These are phyloP conservation scores for Priceomyces carsonii DNA, from an alignment of 805 yeast genomes.

Conservation along the genomic window DNA sequence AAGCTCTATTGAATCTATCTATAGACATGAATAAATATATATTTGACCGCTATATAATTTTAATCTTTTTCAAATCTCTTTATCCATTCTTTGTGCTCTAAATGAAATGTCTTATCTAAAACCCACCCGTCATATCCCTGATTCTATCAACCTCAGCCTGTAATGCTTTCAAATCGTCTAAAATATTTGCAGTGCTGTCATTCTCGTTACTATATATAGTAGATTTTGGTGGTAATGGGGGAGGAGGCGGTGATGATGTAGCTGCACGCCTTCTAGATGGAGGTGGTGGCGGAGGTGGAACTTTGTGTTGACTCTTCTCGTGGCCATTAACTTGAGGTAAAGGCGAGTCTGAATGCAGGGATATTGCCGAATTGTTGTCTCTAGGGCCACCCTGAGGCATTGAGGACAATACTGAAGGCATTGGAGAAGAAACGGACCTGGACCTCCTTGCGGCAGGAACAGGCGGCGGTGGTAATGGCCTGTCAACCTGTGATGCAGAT, in stretches of 20 bases:
- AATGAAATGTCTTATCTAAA: constrained; percentile 16
- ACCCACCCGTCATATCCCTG: constrained; percentile 47
- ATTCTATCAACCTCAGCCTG: constrained; percentile 71
- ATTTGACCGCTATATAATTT: neutral
- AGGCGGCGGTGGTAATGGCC: constrained; percentile 31
- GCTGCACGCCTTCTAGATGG: constrained; percentile 34
- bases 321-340: constrained; percentile 19
- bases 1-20: no score
- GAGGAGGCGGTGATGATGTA: constrained; percentile 15
- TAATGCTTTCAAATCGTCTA: constrained; percentile 64
- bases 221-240: constrained; percentile 32
- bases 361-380: neutral
- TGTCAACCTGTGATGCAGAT: constrained; percentile 6
- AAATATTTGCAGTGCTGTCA: constrained; percentile 49
- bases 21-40: neutral
- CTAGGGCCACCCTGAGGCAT: no score
- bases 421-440: constrained; percentile 34
- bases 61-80: no score
- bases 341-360: constrained; percentile 16
- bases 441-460: constrained; percentile 37
- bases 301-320: constrained; percentile 1
- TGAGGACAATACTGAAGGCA: no score
- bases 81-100: no score
- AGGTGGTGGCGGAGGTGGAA: constrained; percentile 43
- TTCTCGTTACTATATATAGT: constrained; percentile 9